phyloP scores from a whole-genome alignment of 805 yeast genomes.

The Peterozyma toletana region DNA sequence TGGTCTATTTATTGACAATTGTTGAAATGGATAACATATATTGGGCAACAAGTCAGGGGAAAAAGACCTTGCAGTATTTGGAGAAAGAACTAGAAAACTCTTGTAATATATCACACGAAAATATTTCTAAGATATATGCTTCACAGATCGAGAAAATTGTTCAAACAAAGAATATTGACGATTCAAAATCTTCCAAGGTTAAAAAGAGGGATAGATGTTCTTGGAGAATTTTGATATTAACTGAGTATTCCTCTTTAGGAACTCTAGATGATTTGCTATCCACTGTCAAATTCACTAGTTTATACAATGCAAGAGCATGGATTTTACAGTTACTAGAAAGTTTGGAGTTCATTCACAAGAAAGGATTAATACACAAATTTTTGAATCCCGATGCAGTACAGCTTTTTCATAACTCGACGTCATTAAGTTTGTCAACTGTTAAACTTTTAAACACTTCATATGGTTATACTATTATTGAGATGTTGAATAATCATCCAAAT shows the following conservation, averaged over 20 bases:
- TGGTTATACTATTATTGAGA: conserved; percentile 39
- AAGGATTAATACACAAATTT: conserved; percentile 73
- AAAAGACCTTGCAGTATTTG: conserved; percentile 59
- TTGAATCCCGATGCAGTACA: conserved; percentile 56
- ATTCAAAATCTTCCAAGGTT: conserved; percentile 23
- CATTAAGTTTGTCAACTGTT: conserved; percentile 47
- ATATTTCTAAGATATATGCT: conserved; percentile 59
- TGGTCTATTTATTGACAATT: conserved; percentile 60
- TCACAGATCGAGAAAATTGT: conserved; percentile 60
- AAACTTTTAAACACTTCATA: conserved; percentile 57
- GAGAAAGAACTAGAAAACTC: conserved; percentile 71
- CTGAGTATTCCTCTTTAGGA: conserved; percentile 55
- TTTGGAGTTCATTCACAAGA: conserved; percentile 74
- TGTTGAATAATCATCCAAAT: conserved; percentile 25
- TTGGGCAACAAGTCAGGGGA: conserved; percentile 72
- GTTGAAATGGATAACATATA: conserved; percentile 55
- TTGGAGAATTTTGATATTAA: conserved; percentile 66
- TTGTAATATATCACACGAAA: conserved; percentile 53
- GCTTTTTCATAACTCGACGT: conserved; percentile 37
- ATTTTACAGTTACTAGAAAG: conserved; percentile 81
- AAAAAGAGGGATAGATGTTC: conserved; percentile 27
- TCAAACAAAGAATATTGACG: conserved; percentile 19
- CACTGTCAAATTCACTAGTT: conserved; percentile 57
- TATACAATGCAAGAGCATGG: conserved; percentile 83
- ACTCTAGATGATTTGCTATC: conserved; percentile 59